phyloP scores from a whole-genome alignment of 73 alveolate species.

The Blepharisma stoltei region DNA sequence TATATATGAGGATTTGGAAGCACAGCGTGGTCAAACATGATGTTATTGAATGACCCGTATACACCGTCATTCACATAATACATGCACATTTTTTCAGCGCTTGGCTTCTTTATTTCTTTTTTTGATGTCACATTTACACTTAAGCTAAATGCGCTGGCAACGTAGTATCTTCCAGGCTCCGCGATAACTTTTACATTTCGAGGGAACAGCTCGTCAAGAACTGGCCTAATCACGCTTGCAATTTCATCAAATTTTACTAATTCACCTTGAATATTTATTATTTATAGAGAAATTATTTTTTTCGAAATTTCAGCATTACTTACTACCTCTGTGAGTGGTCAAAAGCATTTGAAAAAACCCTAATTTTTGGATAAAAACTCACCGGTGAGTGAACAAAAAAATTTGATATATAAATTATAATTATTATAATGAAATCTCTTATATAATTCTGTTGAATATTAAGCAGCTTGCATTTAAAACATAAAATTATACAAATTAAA shows the following conservation, averaged over 20 bases:
- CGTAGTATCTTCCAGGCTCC: conserved; percentile 30
- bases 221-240: background rate
- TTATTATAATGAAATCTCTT: no score
- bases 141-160: background rate
- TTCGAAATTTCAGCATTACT: no score
- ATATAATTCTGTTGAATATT: no score
- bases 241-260: background rate
- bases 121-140: background rate
- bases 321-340: no score
- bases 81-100: background rate
- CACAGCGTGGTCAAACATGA: conserved; percentile 10
- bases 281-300: no score
- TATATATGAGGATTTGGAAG: background rate
- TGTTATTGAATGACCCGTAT: background rate
- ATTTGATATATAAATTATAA: no score
- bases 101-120: background rate
- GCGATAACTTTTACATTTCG: background rate
- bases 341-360: no score
- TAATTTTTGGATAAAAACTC: no score
- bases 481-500: no score
- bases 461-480: no score
- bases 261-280: no score
- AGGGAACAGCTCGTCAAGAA: conserved; percentile 27
- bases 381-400: no score
- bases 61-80: conserved; percentile 29